A percentile compares a stretch with the other conserved stretches of the same genome.
Evolutionary conservation across 1,139 yeast genomes (phyloP).

Genomic region (Debaryomycetaceae sp.): DNA sequence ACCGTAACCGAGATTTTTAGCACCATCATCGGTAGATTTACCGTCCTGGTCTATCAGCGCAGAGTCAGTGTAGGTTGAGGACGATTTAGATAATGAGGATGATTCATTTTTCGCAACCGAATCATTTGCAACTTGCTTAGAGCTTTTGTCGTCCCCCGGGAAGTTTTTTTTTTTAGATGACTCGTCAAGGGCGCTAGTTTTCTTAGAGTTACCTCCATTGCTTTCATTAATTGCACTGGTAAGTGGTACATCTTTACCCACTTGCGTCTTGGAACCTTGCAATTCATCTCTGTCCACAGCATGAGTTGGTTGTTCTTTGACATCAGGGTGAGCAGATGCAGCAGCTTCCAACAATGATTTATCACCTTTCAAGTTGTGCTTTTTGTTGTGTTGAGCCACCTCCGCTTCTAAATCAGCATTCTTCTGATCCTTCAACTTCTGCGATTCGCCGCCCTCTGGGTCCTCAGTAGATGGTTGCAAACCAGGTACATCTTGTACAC

Average conservation of each 20-base stretch:
- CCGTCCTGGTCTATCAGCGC: neutral
- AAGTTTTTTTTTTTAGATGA: neutral
- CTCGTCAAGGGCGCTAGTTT: neutral
- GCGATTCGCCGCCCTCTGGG: conserved; percentile 2
- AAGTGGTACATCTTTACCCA: neutral
- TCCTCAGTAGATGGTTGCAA: conserved; percentile 6
- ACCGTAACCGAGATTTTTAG: neutral
- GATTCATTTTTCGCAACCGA: neutral
- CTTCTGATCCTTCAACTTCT: conserved; percentile 6
- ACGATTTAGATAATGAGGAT: neutral
- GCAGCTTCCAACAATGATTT: conserved; percentile 29
- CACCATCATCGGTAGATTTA: neutral
- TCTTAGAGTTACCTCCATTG: neutral
- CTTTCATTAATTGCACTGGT: neutral
- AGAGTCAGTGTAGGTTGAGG: conserved; percentile 2
- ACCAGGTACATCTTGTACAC: conserved; percentile 11
- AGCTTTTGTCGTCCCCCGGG: neutral
- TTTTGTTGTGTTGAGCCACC: conserved; percentile 24
- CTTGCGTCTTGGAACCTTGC: conserved; percentile 3
- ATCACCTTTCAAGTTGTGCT: conserved; percentile 19
- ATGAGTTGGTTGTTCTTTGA: conserved; percentile 16
- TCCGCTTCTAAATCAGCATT: conserved; percentile 16
- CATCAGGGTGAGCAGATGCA: conserved; percentile 19
- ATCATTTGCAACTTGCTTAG: neutral
- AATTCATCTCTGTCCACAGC: conserved; percentile 9